Percentiles rank a stretch among this genome's conserved stretches.
phyloP scores from a whole-genome alignment of 163 green algal species.

The Chlorella variabilis region DNA sequence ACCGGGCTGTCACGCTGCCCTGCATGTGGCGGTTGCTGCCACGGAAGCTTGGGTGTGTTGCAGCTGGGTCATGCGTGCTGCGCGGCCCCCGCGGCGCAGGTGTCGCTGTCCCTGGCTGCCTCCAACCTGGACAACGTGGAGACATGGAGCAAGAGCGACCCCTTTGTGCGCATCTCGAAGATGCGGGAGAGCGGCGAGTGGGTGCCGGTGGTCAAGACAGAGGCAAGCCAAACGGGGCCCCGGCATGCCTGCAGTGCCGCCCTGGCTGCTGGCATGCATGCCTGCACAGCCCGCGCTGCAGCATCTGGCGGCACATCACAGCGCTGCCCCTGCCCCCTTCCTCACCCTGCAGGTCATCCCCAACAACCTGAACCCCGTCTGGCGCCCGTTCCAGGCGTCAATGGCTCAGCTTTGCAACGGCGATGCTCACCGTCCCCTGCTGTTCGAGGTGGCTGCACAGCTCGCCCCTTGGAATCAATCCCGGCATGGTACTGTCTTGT shows the following conservation, averaged over 20 bases:
- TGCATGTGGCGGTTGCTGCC: too few species aligned
- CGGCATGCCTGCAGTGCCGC: too few species aligned
- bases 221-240: conserved; percentile 23
- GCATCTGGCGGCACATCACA: too few species aligned
- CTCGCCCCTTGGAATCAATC: background rate
- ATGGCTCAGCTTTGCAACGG: conserved; percentile 56
- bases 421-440: conserved; percentile 48
- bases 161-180: conserved; percentile 52
- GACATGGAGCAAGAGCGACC: conserved; percentile 49
- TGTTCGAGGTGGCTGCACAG: conserved; percentile 25
- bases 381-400: conserved; percentile 42
- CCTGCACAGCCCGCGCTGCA: too few species aligned
- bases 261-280: background rate
- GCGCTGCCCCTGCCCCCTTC: too few species aligned
- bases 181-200: conserved; percentile 35
- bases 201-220: conserved; percentile 51
- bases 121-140: conserved; percentile 50
- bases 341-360: conserved; percentile 16
- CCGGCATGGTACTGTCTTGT: too few species aligned
- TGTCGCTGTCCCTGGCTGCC: conserved; percentile 27
- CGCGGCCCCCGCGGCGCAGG: background rate
- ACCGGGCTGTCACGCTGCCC: background rate
- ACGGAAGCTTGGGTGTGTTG: too few species aligned
- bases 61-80: too few species aligned
- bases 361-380: conserved; percentile 58